Evolutionary conservation across 331 rosid species (phyloP), one percentile per base, ranked within the genome.

Genomic region (Spiraea crenata): DNA sequence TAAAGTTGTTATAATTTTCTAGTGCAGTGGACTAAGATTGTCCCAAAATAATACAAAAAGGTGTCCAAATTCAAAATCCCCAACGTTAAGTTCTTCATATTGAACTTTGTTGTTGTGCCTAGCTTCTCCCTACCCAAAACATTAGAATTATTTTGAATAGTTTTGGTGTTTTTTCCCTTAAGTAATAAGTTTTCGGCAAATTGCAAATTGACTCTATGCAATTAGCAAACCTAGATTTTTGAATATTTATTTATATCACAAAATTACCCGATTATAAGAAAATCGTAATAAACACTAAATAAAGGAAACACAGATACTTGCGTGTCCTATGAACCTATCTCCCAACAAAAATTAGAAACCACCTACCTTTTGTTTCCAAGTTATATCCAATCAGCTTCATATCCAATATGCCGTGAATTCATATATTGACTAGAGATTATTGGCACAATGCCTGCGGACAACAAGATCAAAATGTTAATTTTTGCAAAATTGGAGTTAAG

Each of bases 21-120:
- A 12, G 49, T 47, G 74, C 39, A 59, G 79, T 80, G 69, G 54
- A 70, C 81, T 79, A 52, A 61, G 68, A 49, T 74, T 79, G 81
- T 63, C 63, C 86, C 80, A 77, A 81, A 84, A 75, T 74, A 71
- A 77, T 64, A 83, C 81, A 80, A 87, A 83, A 77, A 79, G 84
- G 16, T 50, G 40, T 66, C 76, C 79, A 38, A 42, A 20, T 84
- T 52, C 82, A 65, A 65, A 64, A 57, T 15, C n/a, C 17, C 17
- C 34, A 7, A 12, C 20, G 8, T 42, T 19, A 20, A 57, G 49
- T 69, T 13, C 60, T 35, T 39, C 45, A 38, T 35, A 19, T 46
- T 34, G 48, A 37, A 7, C 31, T 31, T 34, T 47, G 34, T 65
- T n/a, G 31, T 19, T 65, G 34, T 9, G 42, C 9, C 44, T 58